Percentiles rank a stretch among this genome's conserved stretches.
Conservation (phyloP, 371 early-diverging fungal species). For the Syncephalastrum sp. region DNA sequence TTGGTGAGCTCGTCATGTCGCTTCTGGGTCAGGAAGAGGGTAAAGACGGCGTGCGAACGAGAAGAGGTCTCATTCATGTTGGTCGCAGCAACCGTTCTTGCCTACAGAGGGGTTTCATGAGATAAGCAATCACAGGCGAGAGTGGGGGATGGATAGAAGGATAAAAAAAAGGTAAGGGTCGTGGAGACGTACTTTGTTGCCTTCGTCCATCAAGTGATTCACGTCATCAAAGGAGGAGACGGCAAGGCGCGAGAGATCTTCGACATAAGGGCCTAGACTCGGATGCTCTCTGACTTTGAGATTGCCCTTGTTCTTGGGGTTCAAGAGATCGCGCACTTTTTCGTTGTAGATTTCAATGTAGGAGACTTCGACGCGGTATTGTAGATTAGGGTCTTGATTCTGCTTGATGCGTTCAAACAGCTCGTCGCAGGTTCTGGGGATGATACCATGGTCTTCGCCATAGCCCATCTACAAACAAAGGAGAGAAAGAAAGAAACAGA, state of each 20-base stretch:
- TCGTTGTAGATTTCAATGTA: conserved; percentile 90
- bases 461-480: conserved; percentile 55
- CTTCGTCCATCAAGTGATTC: conserved; percentile 81
- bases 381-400: conserved; percentile 45
- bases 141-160: neutral
- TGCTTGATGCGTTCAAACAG: conserved; percentile 69
- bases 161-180: neutral
- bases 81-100: conserved; percentile 91
- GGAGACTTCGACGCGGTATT: conserved; percentile 77
- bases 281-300: conserved; percentile 90
- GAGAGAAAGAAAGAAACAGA: neutral
- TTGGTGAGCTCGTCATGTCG: conserved; percentile 58
- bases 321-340: conserved; percentile 90
- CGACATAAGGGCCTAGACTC: conserved; percentile 86
- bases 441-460: conserved; percentile 80
- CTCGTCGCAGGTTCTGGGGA: conserved; percentile 75
- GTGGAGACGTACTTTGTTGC: conserved; percentile 65
- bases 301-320: conserved; percentile 76
- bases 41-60: conserved; percentile 95
- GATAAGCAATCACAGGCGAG: neutral
- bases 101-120: conserved; percentile 29
- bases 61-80: conserved; percentile 96
- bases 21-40: conserved; percentile 76
- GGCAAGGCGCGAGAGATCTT: conserved; percentile 86
- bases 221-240: conserved; percentile 78